Base-by-base conservation (phyloP, 108 stramenopile genomes). In the Cyclotella atomus region DNA sequence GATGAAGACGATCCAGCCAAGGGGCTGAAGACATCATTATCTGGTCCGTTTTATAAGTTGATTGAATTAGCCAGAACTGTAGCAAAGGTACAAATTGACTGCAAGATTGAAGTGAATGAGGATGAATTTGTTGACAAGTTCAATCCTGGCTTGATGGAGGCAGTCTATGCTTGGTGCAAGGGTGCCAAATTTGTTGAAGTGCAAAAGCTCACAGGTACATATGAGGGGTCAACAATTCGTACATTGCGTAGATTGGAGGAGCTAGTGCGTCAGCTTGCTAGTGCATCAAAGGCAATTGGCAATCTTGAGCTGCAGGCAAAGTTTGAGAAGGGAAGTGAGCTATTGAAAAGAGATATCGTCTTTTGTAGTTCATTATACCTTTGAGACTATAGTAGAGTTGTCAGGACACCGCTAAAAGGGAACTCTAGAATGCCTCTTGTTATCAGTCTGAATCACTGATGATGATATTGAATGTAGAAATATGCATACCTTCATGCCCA, bases 211-310 rank as follows among this genome's bases (percentile, higher is more conserved):
- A 99, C 98, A 3, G 95, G 95, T 33, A 85, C 91, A 7, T 99
- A 95, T 73, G 99, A 99, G 84, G 99, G 99, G 6, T 96, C 96
- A 3, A 96, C 98, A 35, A 99, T 99, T 62, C 95, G 98, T 21
- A 83, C 93, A 0, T 81, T 99, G 47, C 88, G 98, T 34, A 85
- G 99, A 28, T 81, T 99, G 44, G 99, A 98, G 75, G 99, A 99
- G 72, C 85, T 99, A n/a, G 84, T 98, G 0, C 89, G 98, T 57
- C 98, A 99, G 75, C 89, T 99, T 34, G 82, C 91, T 17, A 85
- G 83, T 73, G 98, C 98, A 19, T 84, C 97, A 1, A 87, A 87
- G 66, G 91, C 97, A 27, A 94, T 99, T 49, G 99, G 99, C 14
- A 97, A 99, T 70, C 83, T 86, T 9, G 96, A 97, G 71, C 85